Evolutionary conservation across 2,329 filamentous ascomycete species (phyloP), one percentile per base, ranked within the genome.

Genomic region (Diplodia sapinea): DNA sequence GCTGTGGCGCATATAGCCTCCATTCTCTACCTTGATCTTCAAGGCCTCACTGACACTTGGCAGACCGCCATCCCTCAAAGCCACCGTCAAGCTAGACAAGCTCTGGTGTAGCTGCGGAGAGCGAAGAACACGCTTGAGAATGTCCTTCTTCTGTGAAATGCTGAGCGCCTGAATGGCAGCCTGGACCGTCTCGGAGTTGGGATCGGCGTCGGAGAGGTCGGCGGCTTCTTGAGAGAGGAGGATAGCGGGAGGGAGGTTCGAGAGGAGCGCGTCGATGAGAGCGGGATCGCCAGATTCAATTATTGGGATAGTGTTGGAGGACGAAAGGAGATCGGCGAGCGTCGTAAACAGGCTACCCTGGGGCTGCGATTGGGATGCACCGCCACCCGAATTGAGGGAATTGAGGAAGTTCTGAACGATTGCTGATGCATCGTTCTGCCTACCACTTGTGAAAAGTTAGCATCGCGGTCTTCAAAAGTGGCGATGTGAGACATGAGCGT

Each of bases 41-140:
- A 99, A 82, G 4, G 94, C 94, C 73, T 96, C 93, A 7, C 93
- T 91, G 70, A 99, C 91, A 73, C 89, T 96, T 4, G 94, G 94
- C 68, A 99, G 80, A 0, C 94, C 95, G 13, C 95, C 95, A 73
- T 98, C 94, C 68, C 93, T 86, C 66, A 99, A 83, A 13, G 95
- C 95, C 79, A 93, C 88, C 0, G 93, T 97, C 72, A 99, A 81
- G 76, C 91, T 95, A 0, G 88, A 87, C 49, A 97, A 81, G 72
- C 92, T 94, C 78, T 98, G 95, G 69, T 88, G 87, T 75, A 99
- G 93, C 76, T 99, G 95, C 20, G 95, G 94, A 71, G 92, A 96
- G 70, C 92, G 88, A 15, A 98, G 81, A 8, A 98, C 93, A 75
- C 89, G 90, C 77, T 89, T 89, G 52, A 99, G 80, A 13, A 98